phyloP scores from a whole-genome alignment of 306 rosid genomes.

The Begonia peltatifolia region DNA sequence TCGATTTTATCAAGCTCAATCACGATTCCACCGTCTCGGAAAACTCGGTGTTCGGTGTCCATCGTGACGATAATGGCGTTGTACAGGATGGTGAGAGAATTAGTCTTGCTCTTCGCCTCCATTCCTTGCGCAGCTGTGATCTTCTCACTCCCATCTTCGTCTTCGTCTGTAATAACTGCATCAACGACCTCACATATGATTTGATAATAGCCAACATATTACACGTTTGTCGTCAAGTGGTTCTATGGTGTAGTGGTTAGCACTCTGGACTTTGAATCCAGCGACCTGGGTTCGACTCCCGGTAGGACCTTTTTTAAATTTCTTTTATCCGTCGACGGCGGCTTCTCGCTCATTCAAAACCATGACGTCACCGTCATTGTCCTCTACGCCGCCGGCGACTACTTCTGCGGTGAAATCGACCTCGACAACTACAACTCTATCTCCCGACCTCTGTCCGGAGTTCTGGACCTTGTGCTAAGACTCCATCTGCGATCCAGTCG shows the following conservation, averaged over 20 bases:
- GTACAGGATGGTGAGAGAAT: constrained; percentile 26
- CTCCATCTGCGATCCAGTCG: no score
- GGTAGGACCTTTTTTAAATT: constrained; percentile 43
- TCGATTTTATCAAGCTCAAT: constrained; percentile 31
- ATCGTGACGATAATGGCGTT: constrained; percentile 49
- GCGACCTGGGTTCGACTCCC: constrained; percentile 89
- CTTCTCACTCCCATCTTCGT: no score
- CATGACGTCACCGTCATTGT: constrained; percentile 47
- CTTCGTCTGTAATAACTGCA: no score
- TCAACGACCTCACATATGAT: not conserved
- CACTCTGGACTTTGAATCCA: constrained; percentile 81
- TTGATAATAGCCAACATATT: not conserved
- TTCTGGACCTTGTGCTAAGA: no score
- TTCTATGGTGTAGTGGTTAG: constrained; percentile 89
- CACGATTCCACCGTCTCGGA: constrained; percentile 48
- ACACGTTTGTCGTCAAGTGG: constrained; percentile 3
- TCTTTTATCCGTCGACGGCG: constrained; percentile 14
- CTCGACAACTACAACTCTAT: constrained; percentile 10
- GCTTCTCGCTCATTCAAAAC: constrained; percentile 43
- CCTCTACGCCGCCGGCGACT: constrained; percentile 45
- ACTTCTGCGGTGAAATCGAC: constrained; percentile 84
- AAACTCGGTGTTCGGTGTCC: constrained; percentile 53
- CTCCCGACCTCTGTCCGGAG: no score
- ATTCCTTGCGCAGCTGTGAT: not conserved
- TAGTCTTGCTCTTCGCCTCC: constrained; percentile 8